Conservation (phyloP, 495 filamentous ascomycete genomes). For the Penicillium desertorum region DNA sequence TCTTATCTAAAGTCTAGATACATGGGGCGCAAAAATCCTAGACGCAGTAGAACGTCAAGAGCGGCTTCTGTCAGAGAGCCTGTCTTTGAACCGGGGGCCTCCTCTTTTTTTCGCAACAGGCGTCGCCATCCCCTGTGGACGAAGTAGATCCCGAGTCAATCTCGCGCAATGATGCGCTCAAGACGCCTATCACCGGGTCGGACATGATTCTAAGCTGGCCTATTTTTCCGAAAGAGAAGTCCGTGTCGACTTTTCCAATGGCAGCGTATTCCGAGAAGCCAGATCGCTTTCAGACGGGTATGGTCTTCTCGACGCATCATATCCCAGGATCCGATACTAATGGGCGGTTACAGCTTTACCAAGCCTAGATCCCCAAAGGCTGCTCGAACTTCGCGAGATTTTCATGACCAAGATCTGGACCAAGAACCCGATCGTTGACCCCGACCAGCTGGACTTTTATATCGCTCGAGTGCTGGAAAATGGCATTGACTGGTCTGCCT, state of each 20-base stretch:
- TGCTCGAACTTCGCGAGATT: slow-evolving; percentile 29
- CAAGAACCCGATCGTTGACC: slow-evolving; percentile 34
- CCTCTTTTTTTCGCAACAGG: slow-evolving; percentile 12
- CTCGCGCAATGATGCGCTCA: slow-evolving; percentile 33
- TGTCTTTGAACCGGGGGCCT: slow-evolving; percentile 11
- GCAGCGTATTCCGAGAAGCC: slow-evolving; percentile 30
- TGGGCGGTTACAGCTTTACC: slow-evolving; percentile 16
- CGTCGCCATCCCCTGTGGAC: slow-evolving; percentile 21
- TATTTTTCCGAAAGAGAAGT: slow-evolving; percentile 31
- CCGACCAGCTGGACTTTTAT: slow-evolving; percentile 26
- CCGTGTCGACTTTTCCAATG: slow-evolving; percentile 29
- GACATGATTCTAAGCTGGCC: slow-evolving; percentile 37
- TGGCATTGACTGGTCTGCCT: slow-evolving; percentile 34
- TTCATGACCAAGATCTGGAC: slow-evolving; percentile 33
- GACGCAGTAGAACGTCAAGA: slow-evolving; percentile 33
- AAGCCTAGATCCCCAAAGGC: slow-evolving; percentile 24
- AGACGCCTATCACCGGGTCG: slow-evolving; percentile 33
- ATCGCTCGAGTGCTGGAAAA: slow-evolving; percentile 30
- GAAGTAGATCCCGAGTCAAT: slow-evolving; percentile 29
- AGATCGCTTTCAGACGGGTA: slow-evolving; percentile 28
- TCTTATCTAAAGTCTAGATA: slow-evolving; percentile 23
- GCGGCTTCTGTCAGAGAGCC: slow-evolving; percentile 25
- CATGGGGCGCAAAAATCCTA: slow-evolving; percentile 31
- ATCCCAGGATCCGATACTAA: slow-evolving; percentile 9
- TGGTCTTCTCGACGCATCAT: slow-evolving; percentile 1